phyloP scores from a whole-genome alignment of 805 yeast genomes.

The Yarrowia sp. region DNA sequence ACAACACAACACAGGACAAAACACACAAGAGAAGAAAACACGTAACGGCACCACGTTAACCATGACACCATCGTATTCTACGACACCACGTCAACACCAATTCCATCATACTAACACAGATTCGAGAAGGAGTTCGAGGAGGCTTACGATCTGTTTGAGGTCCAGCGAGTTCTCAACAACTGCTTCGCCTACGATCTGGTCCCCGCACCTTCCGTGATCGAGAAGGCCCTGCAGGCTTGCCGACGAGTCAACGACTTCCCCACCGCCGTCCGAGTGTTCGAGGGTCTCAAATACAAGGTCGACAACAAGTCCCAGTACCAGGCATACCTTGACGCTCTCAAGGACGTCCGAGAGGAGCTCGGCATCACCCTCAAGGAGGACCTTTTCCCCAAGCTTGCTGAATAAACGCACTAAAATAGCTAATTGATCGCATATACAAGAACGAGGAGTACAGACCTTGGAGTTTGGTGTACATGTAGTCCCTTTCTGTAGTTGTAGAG shows the following conservation, averaged over 20 bases:
- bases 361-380: slow-evolving; percentile 94
- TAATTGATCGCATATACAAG: slow-evolving; percentile 39
- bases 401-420: slow-evolving; percentile 35
- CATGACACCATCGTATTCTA: background rate
- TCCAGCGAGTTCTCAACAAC: slow-evolving; percentile 94
- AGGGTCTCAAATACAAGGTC: slow-evolving; percentile 92
- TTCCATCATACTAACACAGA: slow-evolving; percentile 52
- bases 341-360: slow-evolving; percentile 87
- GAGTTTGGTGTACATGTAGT: too few species aligned
- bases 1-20: background rate
- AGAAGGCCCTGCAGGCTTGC: slow-evolving; percentile 95
- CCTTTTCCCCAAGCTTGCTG: slow-evolving; percentile 56
- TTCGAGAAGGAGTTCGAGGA: slow-evolving; percentile 96
- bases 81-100: background rate
- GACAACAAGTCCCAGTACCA: slow-evolving; percentile 92
- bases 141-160: slow-evolving; percentile 86
- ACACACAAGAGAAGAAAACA: too few species aligned
- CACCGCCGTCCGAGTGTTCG: slow-evolving; percentile 97
- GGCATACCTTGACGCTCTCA: slow-evolving; percentile 94
- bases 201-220: slow-evolving; percentile 95
- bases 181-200: slow-evolving; percentile 98
- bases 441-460: background rate
- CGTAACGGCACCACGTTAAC: too few species aligned
- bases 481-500: background rate
- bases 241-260: slow-evolving; percentile 99